Percentiles rank a stretch among this genome's conserved stretches.
Evolutionary conservation across 768 basidiomycete genomes (phyloP).

Genomic region (Tricholoma saponaceum): DNA sequence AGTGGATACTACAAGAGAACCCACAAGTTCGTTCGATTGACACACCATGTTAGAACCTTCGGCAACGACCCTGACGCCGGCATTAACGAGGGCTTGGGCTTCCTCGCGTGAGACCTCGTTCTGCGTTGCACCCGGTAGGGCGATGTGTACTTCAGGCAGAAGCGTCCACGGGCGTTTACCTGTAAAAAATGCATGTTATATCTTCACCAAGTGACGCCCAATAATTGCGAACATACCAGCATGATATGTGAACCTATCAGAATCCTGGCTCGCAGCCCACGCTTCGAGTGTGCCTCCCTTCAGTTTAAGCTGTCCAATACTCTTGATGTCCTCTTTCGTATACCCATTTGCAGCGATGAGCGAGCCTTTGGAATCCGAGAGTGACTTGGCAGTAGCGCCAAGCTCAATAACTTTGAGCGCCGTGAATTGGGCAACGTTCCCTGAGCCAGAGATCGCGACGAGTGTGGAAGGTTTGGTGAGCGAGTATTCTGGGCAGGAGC

Average conservation of each 20-base stretch:
- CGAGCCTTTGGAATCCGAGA: constrained; percentile 73
- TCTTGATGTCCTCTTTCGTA: constrained; percentile 50
- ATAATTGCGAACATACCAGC: constrained; percentile 26
- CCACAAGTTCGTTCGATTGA: neutral
- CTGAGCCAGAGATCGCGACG: constrained; percentile 60
- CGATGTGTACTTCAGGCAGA: constrained; percentile 58
- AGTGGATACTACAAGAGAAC: neutral
- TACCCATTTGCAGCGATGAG: constrained; percentile 57
- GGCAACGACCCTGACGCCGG: constrained; percentile 66
- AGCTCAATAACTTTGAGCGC: constrained; percentile 76
- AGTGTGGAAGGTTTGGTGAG: constrained; percentile 41
- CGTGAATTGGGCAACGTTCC: constrained; percentile 74
- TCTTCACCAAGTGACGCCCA: constrained; percentile 6
- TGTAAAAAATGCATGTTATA: constrained; percentile 15
- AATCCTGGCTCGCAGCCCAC: constrained; percentile 23
- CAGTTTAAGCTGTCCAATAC: constrained; percentile 51
- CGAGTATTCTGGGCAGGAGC: constrained; percentile 53
- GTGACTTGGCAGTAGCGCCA: constrained; percentile 64
- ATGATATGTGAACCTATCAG: constrained; percentile 44
- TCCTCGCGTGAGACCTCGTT: constrained; percentile 69
- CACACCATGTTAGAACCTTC: constrained; percentile 71
- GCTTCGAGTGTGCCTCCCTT: constrained; percentile 45
- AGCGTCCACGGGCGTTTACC: constrained; percentile 68
- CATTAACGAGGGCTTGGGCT: constrained; percentile 64
- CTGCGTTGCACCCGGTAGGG: constrained; percentile 68